These are phyloP conservation scores for Fraxinus quadrangulata DNA, from an alignment of 257 asterid genomes.

Conservation along the genomic window DNA sequence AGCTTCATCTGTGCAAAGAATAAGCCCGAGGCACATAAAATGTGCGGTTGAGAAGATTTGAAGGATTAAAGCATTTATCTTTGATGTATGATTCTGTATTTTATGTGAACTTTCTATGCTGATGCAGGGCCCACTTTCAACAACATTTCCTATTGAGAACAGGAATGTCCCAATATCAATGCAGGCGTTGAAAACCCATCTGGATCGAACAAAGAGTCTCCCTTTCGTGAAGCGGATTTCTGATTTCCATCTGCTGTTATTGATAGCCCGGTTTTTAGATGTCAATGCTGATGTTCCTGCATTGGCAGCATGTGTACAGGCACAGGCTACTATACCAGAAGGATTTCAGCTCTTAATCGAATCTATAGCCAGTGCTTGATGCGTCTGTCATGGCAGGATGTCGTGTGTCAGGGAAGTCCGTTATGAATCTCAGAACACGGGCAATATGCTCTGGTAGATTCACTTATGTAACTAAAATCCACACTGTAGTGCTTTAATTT, in stretches of 20 bases:
- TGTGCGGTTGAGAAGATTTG: not conserved
- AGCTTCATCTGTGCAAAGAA: not conserved
- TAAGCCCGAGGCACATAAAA: slow-evolving; percentile 8
- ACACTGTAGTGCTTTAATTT: slow-evolving; percentile 10
- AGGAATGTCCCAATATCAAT: slow-evolving; percentile 52
- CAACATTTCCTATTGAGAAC: slow-evolving; percentile 89
- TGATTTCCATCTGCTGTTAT: slow-evolving; percentile 84
- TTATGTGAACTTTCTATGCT: slow-evolving; percentile 16
- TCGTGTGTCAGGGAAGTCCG: not conserved
- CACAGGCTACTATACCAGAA: slow-evolving; percentile 72
- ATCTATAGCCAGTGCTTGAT: slow-evolving; percentile 66
- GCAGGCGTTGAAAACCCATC: slow-evolving; percentile 73
- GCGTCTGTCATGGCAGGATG: not conserved
- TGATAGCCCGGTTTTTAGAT: slow-evolving; percentile 70
- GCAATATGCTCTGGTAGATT: slow-evolving; percentile 11
- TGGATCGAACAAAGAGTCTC: slow-evolving; percentile 65
- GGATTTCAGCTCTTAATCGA: slow-evolving; percentile 89
- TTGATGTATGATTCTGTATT: slow-evolving; percentile 16
- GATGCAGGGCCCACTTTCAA: slow-evolving; percentile 85
- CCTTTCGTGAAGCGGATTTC: slow-evolving; percentile 82
- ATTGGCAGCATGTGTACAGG: slow-evolving; percentile 64
- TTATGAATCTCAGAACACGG: not conserved
- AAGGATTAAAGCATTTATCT: not conserved
- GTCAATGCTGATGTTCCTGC: slow-evolving; percentile 83
- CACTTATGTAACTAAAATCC: slow-evolving; percentile 27